A percentile compares a stretch with the other conserved stretches of the same genome.
These are phyloP conservation scores for Diutina pseudorugosa DNA, from an alignment of 1,139 yeast species.

Conservation along the genomic window DNA sequence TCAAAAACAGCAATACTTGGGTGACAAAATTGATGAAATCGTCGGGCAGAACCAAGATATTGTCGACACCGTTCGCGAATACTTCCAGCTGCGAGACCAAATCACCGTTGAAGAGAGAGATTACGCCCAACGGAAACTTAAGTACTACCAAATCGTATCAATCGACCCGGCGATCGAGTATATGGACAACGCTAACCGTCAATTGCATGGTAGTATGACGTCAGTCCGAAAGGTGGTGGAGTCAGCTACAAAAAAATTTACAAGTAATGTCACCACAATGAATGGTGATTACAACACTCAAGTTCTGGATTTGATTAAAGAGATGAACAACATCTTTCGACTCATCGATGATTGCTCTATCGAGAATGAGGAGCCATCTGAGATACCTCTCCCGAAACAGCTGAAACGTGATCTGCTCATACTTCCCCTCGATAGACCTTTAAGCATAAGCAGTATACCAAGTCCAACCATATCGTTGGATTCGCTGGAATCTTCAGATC, in stretches of 20 bases:
- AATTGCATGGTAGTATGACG: neutral
- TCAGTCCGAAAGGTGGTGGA: neutral
- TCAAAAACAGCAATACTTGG: neutral
- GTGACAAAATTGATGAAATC: neutral
- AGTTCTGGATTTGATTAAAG: neutral
- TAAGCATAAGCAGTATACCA: neutral
- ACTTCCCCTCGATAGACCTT: neutral
- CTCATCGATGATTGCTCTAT: neutral
- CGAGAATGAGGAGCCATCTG: neutral
- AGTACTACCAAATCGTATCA: neutral
- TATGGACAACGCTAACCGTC: neutral
- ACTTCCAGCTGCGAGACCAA: conserved; percentile 1
- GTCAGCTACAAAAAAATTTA: neutral
- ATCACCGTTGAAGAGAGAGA: neutral
- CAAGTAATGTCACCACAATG: neutral
- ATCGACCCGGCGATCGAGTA: neutral
- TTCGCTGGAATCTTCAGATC: neutral
- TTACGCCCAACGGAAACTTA: neutral
- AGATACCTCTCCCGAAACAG: neutral
- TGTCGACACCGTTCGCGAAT: neutral
- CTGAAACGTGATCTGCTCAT: neutral
- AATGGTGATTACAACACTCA: neutral
- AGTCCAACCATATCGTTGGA: neutral
- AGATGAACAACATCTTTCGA: neutral
- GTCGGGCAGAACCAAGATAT: neutral